phyloP scores from a whole-genome alignment of 805 yeast genomes.

The Candida suzukii region DNA sequence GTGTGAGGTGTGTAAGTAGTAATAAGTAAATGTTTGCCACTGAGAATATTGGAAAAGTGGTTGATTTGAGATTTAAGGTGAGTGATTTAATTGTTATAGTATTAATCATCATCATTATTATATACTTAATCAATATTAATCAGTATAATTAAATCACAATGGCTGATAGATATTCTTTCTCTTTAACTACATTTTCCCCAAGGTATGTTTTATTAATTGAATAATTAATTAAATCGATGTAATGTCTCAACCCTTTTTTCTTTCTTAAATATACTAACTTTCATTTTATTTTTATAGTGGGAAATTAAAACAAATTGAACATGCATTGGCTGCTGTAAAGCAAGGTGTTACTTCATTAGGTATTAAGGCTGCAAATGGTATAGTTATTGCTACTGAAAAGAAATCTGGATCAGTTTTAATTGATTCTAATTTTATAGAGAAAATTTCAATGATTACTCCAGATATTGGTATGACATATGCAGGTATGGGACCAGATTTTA shows the following conservation, averaged over 20 bases:
- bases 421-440: constrained; percentile 65
- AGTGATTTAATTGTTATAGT: too few relatives aligned
- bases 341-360: constrained; percentile 98
- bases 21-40: too few relatives aligned
- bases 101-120: too few relatives aligned
- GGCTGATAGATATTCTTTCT: constrained; percentile 98
- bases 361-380: constrained; percentile 88
- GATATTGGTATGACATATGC: constrained; percentile 94
- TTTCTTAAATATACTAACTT: neutral
- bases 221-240: too few relatives aligned
- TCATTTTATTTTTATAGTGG: constrained; percentile 49
- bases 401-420: constrained; percentile 76
- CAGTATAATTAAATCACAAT: constrained; percentile 28
- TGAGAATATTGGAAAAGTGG: too few relatives aligned
- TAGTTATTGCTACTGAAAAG: constrained; percentile 94
- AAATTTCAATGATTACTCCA: constrained; percentile 82
- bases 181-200: constrained; percentile 96
- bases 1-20: too few relatives aligned
- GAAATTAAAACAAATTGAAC: constrained; percentile 94
- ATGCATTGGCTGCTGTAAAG: constrained; percentile 94
- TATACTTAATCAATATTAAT: neutral
- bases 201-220: constrained; percentile 43
- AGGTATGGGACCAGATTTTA: constrained; percentile 98
- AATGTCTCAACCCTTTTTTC: neutral
- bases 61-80: too few relatives aligned